Evolutionary conservation across 306 rosid species (phyloP).

Genomic region (Acmispon strigosus): DNA sequence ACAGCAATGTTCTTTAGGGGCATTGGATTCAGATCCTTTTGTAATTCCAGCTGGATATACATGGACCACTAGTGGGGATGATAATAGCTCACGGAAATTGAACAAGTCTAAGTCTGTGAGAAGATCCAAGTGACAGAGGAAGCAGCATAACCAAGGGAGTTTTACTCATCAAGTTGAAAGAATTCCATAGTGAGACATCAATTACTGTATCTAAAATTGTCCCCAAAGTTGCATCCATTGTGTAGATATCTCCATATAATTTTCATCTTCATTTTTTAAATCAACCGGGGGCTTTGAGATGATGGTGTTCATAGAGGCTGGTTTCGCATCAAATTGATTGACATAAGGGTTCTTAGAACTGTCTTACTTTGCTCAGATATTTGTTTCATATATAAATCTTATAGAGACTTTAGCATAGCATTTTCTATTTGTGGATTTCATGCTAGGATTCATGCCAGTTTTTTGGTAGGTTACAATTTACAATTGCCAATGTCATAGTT

Average conservation of each 20-base stretch:
- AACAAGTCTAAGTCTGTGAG: constrained; percentile 65
- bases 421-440: too few relatives aligned
- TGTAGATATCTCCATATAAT: constrained; percentile 28
- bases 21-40: constrained; percentile 65
- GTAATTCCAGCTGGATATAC: constrained; percentile 74
- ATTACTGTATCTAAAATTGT: not conserved
- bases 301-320: constrained; percentile 19
- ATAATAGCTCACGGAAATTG: constrained; percentile 54
- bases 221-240: not conserved
- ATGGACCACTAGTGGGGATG: constrained; percentile 56
- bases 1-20: too few relatives aligned
- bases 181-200: not conserved
- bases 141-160: not conserved
- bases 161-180: not conserved
- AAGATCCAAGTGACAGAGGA: constrained; percentile 43
- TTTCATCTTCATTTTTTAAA: not conserved
- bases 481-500: not conserved
- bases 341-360: constrained; percentile 4
- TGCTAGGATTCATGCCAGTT: not conserved
- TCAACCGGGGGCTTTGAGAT: constrained; percentile 5
- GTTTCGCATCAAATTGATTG: not conserved
- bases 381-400: not conserved
- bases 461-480: not conserved
- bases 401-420: too few relatives aligned
- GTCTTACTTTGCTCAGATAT: constrained; percentile 1